Conservation (phyloP, 345 rosid genomes). For the Citropsis articulata region DNA sequence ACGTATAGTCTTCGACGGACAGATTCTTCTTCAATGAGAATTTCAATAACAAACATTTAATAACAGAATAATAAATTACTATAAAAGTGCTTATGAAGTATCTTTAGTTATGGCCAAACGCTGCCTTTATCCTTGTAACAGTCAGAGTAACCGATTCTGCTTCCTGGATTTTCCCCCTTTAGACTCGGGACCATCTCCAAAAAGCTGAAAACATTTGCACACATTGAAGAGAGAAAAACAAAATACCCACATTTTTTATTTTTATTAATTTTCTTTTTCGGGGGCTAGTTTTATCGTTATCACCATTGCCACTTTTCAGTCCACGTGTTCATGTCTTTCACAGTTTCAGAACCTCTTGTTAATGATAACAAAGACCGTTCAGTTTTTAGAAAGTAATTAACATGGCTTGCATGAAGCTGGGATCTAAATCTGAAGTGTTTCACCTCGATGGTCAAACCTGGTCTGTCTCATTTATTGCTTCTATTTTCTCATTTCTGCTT, state of each 20-base stretch:
- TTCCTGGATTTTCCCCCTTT: conserved; percentile 53
- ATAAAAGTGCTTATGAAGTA: neutral
- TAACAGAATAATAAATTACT: neutral
- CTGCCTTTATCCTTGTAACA: conserved; percentile 35
- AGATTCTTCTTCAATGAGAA: neutral
- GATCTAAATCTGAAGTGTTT: conserved; percentile 86
- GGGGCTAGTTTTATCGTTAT: neutral
- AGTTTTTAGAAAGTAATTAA: conserved; percentile 9
- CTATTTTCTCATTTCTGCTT: neutral
- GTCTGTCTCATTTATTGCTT: conserved; percentile 34
- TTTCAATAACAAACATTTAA: neutral
- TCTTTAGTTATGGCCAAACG: neutral
- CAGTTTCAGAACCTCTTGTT: neutral
- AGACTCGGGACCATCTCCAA: conserved; percentile 50
- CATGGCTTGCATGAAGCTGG: conserved; percentile 88
- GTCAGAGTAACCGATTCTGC: conserved; percentile 35
- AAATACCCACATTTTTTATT: neutral
- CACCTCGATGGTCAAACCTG: conserved; percentile 64
- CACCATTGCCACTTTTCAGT: conserved; percentile 7
- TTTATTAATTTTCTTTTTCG: neutral
- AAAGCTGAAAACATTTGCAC: conserved; percentile 13
- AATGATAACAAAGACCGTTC: conserved; percentile 15
- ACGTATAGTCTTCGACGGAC: neutral
- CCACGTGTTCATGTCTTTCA: neutral
- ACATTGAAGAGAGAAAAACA: neutral